Percentiles rank a stretch among this genome's conserved stretches.
Evolutionary conservation across 768 basidiomycete species (phyloP).

Genomic region (Lactifluus piperatus): DNA sequence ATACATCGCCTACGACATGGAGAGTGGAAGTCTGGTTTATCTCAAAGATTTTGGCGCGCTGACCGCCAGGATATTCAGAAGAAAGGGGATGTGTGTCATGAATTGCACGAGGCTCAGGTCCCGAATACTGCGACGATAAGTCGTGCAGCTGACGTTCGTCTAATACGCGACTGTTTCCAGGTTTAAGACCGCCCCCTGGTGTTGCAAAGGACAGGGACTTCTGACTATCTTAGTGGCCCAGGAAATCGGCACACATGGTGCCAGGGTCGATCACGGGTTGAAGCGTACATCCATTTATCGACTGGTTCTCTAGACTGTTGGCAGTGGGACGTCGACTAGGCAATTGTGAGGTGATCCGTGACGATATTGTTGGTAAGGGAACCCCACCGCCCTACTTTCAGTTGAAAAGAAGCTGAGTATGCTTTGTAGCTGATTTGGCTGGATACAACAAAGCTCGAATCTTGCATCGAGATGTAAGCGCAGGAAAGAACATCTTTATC

Average conservation of each 20-base stretch:
- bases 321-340: not conserved
- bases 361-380: not conserved
- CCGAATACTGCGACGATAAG: not conserved
- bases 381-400: not conserved
- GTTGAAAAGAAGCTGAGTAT: not conserved
- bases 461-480: not conserved
- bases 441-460: not conserved
- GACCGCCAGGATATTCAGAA: not conserved
- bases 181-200: too few species aligned
- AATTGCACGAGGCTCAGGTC: not conserved
- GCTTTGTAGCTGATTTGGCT: not conserved
- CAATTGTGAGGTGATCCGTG: not conserved
- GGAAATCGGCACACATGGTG: not conserved
- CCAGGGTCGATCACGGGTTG: too few species aligned
- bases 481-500: conserved; percentile 10
- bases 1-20: not conserved
- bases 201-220: not conserved
- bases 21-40: not conserved
- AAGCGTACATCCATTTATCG: not conserved
- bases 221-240: not conserved
- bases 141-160: not conserved
- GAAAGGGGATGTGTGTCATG: not conserved
- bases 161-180: not conserved
- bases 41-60: not conserved
- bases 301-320: not conserved